phyloP scores from a whole-genome alignment of 1,139 yeast species.

The Pichia sp. region DNA sequence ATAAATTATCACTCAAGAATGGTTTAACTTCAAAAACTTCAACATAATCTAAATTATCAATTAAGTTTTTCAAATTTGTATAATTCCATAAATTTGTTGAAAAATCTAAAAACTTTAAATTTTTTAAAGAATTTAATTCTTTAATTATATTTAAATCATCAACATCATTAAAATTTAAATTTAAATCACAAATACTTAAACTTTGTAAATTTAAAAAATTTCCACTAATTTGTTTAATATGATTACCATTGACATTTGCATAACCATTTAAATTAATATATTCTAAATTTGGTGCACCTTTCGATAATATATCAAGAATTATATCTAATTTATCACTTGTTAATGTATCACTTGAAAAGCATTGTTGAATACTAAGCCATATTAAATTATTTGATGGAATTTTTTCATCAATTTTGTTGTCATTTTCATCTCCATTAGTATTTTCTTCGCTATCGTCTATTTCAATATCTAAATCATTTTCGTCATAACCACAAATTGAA shows the following conservation, averaged over 20 bases:
- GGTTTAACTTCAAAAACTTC: constrained; percentile 13
- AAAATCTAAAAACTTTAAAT: constrained; percentile 14
- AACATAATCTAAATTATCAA: constrained; percentile 3
- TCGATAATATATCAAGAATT: constrained; percentile 7
- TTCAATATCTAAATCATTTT: no score
- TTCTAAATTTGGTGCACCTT: constrained; percentile 36
- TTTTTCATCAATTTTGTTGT: constrained; percentile 19
- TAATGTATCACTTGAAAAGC: constrained; percentile 46
- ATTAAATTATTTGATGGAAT: constrained; percentile 40
- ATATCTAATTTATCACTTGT: constrained; percentile 10
- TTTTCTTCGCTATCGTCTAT: not conserved
- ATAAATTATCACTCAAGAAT: constrained; percentile 11
- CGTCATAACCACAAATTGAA: constrained; percentile 35
- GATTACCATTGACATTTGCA: constrained; percentile 46
- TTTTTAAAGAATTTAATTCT: constrained; percentile 5
- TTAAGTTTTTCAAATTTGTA: constrained; percentile 7
- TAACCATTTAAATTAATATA: constrained; percentile 72
- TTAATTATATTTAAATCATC: constrained; percentile 6
- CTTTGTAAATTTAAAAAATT: constrained; percentile 54
- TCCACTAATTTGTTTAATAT: constrained; percentile 48
- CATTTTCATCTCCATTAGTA: not conserved
- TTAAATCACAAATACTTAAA: constrained; percentile 35
- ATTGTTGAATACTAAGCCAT: constrained; percentile 77
- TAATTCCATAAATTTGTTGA: constrained; percentile 8
- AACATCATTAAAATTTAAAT: constrained; percentile 14